phyloP scores from a whole-genome alignment of 257 asterid species.

The Nicotiana otophora region DNA sequence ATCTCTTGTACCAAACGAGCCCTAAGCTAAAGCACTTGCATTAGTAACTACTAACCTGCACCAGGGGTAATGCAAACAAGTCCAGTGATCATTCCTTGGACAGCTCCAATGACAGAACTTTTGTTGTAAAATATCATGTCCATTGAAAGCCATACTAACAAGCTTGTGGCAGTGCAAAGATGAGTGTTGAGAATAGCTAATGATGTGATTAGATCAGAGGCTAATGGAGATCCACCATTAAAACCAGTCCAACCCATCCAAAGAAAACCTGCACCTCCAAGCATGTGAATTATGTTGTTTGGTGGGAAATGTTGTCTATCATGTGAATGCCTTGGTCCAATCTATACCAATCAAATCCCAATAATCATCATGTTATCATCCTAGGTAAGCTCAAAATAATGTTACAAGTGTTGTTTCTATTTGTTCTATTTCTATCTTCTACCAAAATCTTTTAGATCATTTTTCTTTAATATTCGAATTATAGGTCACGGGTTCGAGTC shows the following conservation, averaged over 20 bases:
- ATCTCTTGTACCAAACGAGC: too few relatives aligned
- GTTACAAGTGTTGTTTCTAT: too few relatives aligned
- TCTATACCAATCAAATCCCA: slow-evolving; percentile 26
- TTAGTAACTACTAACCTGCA: slow-evolving; percentile 29
- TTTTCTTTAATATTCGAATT: too few relatives aligned
- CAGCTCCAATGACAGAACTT: slow-evolving; percentile 74
- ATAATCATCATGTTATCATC: background rate
- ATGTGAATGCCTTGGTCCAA: slow-evolving; percentile 55
- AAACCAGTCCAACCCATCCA: slow-evolving; percentile 90
- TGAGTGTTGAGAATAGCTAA: slow-evolving; percentile 69
- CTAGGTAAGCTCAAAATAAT: too few relatives aligned
- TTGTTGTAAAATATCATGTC: slow-evolving; percentile 53
- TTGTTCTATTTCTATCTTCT: too few relatives aligned
- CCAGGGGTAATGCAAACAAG: slow-evolving; percentile 84
- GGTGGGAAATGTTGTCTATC: slow-evolving; percentile 77
- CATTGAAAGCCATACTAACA: slow-evolving; percentile 64
- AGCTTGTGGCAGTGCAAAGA: slow-evolving; percentile 69
- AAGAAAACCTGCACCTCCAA: slow-evolving; percentile 73
- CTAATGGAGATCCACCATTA: slow-evolving; percentile 67
- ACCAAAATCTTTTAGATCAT: too few relatives aligned
- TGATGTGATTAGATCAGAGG: slow-evolving; percentile 42
- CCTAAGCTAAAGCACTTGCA: too few relatives aligned
- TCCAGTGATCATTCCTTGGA: slow-evolving; percentile 80
- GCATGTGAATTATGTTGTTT: slow-evolving; percentile 62
- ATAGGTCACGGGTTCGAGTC: too few relatives aligned